Evolutionary conservation across 352 stramenopile genomes (phyloP), one percentile per base, ranked within the genome.

Genomic region (Phytophthora multivora): DNA sequence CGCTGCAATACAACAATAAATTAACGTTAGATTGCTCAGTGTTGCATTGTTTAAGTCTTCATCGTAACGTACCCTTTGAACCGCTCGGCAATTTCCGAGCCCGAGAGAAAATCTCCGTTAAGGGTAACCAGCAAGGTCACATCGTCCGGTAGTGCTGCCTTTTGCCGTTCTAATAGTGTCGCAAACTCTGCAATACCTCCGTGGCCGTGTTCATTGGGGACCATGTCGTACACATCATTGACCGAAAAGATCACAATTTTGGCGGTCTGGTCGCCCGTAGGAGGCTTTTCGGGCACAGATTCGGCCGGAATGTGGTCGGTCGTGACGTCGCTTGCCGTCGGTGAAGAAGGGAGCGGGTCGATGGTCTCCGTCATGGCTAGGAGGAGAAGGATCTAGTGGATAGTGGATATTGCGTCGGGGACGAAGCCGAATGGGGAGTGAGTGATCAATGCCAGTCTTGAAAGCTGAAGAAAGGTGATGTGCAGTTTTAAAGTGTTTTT

Each of bases 181-280:
- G 81, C 81, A 18, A 90, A 70, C 57, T 90, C 74, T 12, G 78
- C 79, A 26, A 90, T 83, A 2, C 80, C 74, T 10, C 83, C 83
- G 19, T 74, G 69, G 10, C 83, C 80, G 41, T 89, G 56, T 47
- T 87, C 75, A 51, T 89, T 79, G 5, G 83, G 80, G 23, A 75
- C 69, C 73, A 90, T 75, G 43, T 90, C 80, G 66, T 92, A 92
- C 41, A 92, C 80, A 59, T 92, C 83, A 49, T 92, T 92, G 13
- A 90, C 66, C 0, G 77, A 83, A 13, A 89, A 55, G n/a, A 91
- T 45, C 3, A 89, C 77, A 28, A 88, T 51, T 51, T 68, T 79
- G 30, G 73, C 73, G 21, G 54, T 60, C 31, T 72, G 67, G 52
- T 75, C 66, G 2, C 39, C 53, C 1, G 57, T 40, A 16, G 36